Evolutionary conservation across 1,284 basidiomycete species (phyloP), one percentile per base, ranked within the genome.

Genomic region (Malassezia sympodialis): DNA sequence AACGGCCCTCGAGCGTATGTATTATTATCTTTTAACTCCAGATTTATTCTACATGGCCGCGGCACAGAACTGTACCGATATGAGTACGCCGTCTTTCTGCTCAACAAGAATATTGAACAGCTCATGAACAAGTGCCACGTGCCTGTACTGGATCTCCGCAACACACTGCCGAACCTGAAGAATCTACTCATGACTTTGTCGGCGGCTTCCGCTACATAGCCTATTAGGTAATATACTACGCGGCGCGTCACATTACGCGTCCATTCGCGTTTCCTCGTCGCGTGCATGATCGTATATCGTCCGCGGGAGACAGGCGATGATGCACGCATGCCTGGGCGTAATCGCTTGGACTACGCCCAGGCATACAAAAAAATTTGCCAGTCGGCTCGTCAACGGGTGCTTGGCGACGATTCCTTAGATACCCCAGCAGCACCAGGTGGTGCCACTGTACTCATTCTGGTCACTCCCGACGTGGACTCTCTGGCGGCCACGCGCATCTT

Each of bases 41-140:
- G 55, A 2, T 73, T 73, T 74, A 91, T 93, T 10, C 78, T 99
- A 31, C 96, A 90, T 73, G 86, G 87, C 0, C 88, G 84, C 76
- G 90, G 90, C 10, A 90, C 96, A 53, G 94, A 98, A 74, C 84
- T 84, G 37, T 96, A 96, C 76, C 81, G 94, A 26, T 99, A 94
- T 75, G 93, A 98, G 74, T 99, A 98, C 76, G 94, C 85, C 8
- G 90, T 96, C 4, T 98, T 94, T 73, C 77, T 98, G 44, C 79
- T 98, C 34, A 98, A 98, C 79, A 99, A 98, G 77, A 81, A 99
- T 74, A 90, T 98, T 61, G 93, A 98, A 77, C 54, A 65, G 55
- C 62, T 73, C 30, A 65, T 70, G 65, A 68, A 68, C 49, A 57
- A 59, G n/a, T 56, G 66, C 50, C 51, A 51, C 47, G 50, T 71